These are phyloP conservation scores for Phlyctochytrium planicorne DNA, from an alignment of 192 early-diverging fungal genomes.

Conservation along the genomic window DNA sequence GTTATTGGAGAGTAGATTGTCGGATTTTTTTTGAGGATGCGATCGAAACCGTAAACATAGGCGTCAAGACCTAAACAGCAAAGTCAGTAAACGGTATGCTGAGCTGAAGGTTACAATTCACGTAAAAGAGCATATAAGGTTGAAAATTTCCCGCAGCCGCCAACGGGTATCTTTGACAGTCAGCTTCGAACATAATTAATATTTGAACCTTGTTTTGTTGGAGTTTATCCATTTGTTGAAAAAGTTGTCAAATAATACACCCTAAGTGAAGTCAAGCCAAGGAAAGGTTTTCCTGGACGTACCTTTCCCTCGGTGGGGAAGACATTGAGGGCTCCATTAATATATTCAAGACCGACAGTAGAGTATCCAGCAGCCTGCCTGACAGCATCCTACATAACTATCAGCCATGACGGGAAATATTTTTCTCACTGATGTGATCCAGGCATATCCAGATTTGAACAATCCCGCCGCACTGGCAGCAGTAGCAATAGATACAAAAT, in stretches of 20 bases:
- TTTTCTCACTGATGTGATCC: slow-evolving; percentile 7
- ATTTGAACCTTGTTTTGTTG: neutral
- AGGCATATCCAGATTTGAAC: neutral
- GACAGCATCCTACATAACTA: neutral
- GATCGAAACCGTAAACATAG: neutral
- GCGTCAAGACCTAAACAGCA: too few species aligned
- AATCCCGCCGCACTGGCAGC: neutral
- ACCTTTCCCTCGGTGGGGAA: neutral
- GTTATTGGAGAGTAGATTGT: neutral
- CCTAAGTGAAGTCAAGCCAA: too few species aligned
- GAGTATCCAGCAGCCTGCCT: neutral
- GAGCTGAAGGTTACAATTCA: too few species aligned
- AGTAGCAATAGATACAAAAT: neutral
- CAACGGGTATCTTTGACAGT: too few species aligned
- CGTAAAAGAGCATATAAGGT: neutral
- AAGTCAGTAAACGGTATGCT: too few species aligned
- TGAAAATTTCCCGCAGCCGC: too few species aligned
- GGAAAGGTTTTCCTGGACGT: too few species aligned
- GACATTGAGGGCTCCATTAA: neutral
- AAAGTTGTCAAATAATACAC: neutral
- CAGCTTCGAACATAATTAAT: neutral
- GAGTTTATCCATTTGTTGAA: neutral
- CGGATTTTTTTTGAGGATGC: neutral
- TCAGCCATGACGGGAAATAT: too few species aligned
- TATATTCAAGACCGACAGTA: neutral